Evolutionary conservation across 2,329 filamentous ascomycete species (phyloP).

Genomic region (Conoideocrella luteorostrata): DNA sequence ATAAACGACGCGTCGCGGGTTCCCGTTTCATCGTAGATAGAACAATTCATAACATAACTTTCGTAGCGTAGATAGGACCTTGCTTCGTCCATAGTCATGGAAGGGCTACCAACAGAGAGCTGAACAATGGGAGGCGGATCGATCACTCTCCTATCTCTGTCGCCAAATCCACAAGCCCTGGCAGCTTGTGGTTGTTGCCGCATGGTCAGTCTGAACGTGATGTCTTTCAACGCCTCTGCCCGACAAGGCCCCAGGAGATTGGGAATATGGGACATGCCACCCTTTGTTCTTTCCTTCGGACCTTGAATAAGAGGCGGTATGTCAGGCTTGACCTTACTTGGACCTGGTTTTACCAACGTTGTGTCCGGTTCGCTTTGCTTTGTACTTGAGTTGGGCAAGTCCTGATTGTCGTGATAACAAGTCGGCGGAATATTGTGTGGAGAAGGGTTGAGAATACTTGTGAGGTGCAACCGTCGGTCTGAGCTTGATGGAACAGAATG

Average conservation of each 20-base stretch:
- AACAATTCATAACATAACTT: slow-evolving; percentile 69
- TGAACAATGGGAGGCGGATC: slow-evolving; percentile 80
- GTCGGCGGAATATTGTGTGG: no score
- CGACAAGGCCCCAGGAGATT: slow-evolving; percentile 20
- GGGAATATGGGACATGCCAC: slow-evolving; percentile 12
- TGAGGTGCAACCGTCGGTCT: no score
- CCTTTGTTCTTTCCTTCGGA: not conserved
- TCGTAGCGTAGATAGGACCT: slow-evolving; percentile 48
- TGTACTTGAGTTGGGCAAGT: no score
- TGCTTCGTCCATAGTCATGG: slow-evolving; percentile 47
- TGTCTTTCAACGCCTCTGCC: slow-evolving; percentile 13
- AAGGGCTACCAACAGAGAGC: slow-evolving; percentile 56
- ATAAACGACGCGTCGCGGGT: slow-evolving; percentile 63
- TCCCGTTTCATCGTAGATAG: slow-evolving; percentile 65
- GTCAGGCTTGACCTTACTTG: not conserved
- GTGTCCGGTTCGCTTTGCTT: no score
- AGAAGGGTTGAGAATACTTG: no score
- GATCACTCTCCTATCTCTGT: slow-evolving; percentile 73
- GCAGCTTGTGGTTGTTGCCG: slow-evolving; percentile 75
- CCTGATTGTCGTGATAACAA: no score
- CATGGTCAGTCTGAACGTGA: slow-evolving; percentile 37
- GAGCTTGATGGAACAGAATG: no score
- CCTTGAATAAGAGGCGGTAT: not conserved
- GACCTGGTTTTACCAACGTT: no score
- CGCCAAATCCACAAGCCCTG: slow-evolving; percentile 75